Evolutionary conservation across 495 filamentous ascomycete species (phyloP), one percentile per base, ranked within the genome.

Genomic region (Daldinia bambusicola): DNA sequence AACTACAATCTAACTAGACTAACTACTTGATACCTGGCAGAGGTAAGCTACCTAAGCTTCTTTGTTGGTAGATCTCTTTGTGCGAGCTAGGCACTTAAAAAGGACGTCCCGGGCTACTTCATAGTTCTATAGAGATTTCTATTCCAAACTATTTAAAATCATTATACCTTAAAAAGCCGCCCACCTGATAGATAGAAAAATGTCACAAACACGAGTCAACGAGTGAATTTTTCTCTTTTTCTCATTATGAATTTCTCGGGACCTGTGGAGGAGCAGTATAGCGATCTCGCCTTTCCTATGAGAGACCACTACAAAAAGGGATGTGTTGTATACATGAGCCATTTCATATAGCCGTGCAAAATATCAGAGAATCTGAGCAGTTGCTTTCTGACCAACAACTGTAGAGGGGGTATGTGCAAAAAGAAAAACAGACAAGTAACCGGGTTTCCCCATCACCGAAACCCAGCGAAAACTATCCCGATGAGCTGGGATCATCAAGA

Each of bases 311-410:
- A 66, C 26, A 61, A 65, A 65, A 58, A 61, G 61, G 43, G 43
- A 48, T 48, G 43, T 48, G 67, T 66, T 70, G 70, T 77, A 70
- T 77, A 74, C 71, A 77, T 67, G 36, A 72, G 73, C 71, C 66
- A 65, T 74, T 63, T 61, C 66, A 50, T 74, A 63, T 57, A 64
- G 55, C 65, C 61, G 56, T 55, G 59, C 37, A 18, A 63, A 71
- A 66, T 36, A 26, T 74, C 71, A 59, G 65, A 59, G 65, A 71
- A 43, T 67, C 62, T 66, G 67, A 70, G 41, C 40, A 58, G 30
- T 32, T 41, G 65, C 56, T 65, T 59, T 59, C 66, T 55, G 51
- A 73, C 13, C 55, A 75, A 63, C 63, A 75, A 63, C 63, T 59
- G 34, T 51, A 45, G 26, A 20, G 45, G 69, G 72, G 75, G 73